A percentile compares a stretch with the other conserved stretches of the same genome.
These are phyloP conservation scores for Colletotrichum sp. DNA, from an alignment of 2,329 filamentous ascomycete species.

Conservation along the genomic window DNA sequence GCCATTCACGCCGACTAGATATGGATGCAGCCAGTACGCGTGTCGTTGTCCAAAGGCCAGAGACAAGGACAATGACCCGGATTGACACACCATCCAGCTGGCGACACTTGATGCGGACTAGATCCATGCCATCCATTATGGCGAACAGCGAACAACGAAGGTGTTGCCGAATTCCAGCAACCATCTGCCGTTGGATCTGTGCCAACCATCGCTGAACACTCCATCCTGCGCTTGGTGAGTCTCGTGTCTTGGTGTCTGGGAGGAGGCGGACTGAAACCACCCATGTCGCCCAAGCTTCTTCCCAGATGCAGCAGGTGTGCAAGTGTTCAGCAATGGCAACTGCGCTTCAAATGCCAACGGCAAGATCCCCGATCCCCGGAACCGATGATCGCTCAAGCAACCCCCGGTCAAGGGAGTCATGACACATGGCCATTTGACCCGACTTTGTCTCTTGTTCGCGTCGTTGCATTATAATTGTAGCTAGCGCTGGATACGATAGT, in stretches of 20 bases:
- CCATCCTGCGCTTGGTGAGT: background rate
- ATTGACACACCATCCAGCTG: background rate
- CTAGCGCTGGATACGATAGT: background rate
- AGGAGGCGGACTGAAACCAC: constrained; percentile 12
- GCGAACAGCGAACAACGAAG: background rate
- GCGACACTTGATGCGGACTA: background rate
- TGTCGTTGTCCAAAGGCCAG: background rate
- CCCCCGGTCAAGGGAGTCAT: constrained; percentile 13
- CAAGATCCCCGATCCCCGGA: background rate
- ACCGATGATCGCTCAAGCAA: constrained; percentile 9
- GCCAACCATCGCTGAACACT: background rate
- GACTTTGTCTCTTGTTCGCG: background rate
- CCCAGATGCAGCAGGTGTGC: constrained; percentile 10
- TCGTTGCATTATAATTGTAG: background rate
- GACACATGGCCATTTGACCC: constrained; percentile 12
- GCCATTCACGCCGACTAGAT: background rate
- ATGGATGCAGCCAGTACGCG: constrained; percentile 8
- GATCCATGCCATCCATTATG: background rate
- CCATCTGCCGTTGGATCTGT: background rate
- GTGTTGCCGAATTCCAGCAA: background rate
- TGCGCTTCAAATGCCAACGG: background rate
- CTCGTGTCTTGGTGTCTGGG: constrained; percentile 5
- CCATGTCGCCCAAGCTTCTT: constrained; percentile 4
- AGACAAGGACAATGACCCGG: background rate
- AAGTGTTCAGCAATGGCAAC: background rate